These are phyloP conservation scores for Bipolaris sorokiniana DNA, from an alignment of 2,329 filamentous ascomycete species.

Conservation along the genomic window DNA sequence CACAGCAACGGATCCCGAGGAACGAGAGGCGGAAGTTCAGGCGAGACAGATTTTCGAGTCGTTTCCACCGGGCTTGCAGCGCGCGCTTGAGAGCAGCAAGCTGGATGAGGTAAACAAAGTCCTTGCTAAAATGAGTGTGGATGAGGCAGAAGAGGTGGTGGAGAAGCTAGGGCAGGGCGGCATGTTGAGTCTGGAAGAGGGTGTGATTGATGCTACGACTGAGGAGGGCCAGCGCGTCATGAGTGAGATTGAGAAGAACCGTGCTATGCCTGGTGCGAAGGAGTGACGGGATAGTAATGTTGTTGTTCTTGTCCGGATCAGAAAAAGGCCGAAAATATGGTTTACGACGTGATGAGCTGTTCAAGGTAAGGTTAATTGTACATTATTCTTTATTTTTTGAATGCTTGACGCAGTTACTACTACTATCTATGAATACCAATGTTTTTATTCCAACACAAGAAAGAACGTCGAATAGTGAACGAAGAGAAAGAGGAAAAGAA, in stretches of 20 bases:
- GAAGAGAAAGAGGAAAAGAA: no score
- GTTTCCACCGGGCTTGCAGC: slow-evolving; percentile 81
- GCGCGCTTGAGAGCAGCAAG: slow-evolving; percentile 84
- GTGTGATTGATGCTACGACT: slow-evolving; percentile 94
- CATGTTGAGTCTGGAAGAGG: slow-evolving; percentile 87
- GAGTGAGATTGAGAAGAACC: slow-evolving; percentile 66
- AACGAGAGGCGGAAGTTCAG: slow-evolving; percentile 65
- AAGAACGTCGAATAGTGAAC: background rate
- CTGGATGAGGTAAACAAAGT: slow-evolving; percentile 89
- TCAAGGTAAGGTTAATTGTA: slow-evolving; percentile 14
- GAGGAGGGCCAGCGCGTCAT: slow-evolving; percentile 80
- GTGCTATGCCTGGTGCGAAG: slow-evolving; percentile 51
- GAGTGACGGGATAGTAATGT: background rate
- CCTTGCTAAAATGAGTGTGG: slow-evolving; percentile 84
- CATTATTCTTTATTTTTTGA: background rate
- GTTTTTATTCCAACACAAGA: background rate
- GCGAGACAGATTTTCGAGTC: slow-evolving; percentile 77
- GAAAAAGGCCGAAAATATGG: background rate
- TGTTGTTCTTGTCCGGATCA: background rate
- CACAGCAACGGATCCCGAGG: slow-evolving; percentile 53
- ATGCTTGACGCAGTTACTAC: slow-evolving; percentile 3
- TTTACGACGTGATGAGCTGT: background rate
- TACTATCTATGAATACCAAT: slow-evolving; percentile 10
- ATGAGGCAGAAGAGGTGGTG: slow-evolving; percentile 85
- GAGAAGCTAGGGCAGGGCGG: slow-evolving; percentile 81